Conservation (phyloP, 345 rosid genomes). For the Noccaea caerulescens region DNA sequence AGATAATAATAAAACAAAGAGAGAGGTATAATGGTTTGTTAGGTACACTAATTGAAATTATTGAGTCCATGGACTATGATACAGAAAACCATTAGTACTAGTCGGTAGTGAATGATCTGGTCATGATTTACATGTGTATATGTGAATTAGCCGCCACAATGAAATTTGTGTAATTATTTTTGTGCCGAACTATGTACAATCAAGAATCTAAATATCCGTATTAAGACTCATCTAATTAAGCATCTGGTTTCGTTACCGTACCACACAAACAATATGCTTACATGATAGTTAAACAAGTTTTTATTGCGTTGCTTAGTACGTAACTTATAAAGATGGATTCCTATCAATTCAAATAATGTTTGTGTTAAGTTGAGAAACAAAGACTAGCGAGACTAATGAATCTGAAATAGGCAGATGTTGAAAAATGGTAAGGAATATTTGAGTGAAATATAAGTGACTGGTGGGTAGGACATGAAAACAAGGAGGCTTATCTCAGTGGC, state of each 20-base stretch:
- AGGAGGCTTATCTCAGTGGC: conserved; percentile 41
- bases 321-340: neutral
- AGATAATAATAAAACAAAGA: conserved; percentile 21
- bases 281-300: neutral
- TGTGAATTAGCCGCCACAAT: neutral
- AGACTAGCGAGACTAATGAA: neutral
- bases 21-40: conserved; percentile 38
- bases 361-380: neutral
- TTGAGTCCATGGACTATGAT: conserved; percentile 21
- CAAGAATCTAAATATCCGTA: neutral
- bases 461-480: conserved; percentile 37
- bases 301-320: neutral
- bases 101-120: neutral
- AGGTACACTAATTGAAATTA: conserved; percentile 35
- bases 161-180: neutral
- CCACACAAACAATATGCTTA: neutral
- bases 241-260: neutral
- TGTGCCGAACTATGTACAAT: neutral
- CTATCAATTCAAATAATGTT: neutral
- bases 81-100: conserved; percentile 17
- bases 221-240: neutral
- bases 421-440: neutral
- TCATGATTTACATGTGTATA: conserved; percentile 22
- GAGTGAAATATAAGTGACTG: conserved; percentile 36
- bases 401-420: conserved; percentile 3